These are phyloP conservation scores for Pugionium cornutum DNA, from an alignment of 345 rosid genomes.

Conservation along the genomic window DNA sequence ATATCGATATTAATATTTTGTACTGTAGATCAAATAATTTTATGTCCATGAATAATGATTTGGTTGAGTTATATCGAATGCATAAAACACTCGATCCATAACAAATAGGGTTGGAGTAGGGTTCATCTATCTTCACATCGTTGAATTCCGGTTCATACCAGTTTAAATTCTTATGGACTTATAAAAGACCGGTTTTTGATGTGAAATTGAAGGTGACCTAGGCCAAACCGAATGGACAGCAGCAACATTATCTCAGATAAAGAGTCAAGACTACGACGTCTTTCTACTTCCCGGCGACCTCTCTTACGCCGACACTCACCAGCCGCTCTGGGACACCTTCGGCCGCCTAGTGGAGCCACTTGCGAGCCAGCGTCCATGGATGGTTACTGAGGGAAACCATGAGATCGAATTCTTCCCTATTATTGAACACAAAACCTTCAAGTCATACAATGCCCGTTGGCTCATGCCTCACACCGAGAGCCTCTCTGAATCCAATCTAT, in stretches of 20 bases:
- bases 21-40: background rate
- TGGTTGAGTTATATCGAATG: background rate
- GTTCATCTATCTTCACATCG: background rate
- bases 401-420: slow-evolving; percentile 74
- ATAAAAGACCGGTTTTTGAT: background rate
- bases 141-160: slow-evolving; percentile 17
- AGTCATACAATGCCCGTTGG: slow-evolving; percentile 83
- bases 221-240: slow-evolving; percentile 91
- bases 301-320: slow-evolving; percentile 72
- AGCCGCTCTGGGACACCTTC: slow-evolving; percentile 87
- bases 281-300: slow-evolving; percentile 78
- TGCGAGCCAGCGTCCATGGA: slow-evolving; percentile 86
- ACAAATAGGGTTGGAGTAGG: background rate
- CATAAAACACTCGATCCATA: slow-evolving; percentile 1
- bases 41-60: background rate
- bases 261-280: slow-evolving; percentile 64
- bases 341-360: slow-evolving; percentile 84
- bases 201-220: slow-evolving; percentile 61
- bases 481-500: slow-evolving; percentile 69
- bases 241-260: slow-evolving; percentile 61
- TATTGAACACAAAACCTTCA: slow-evolving; percentile 61
- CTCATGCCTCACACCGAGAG: slow-evolving; percentile 78
- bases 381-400: slow-evolving; percentile 92
- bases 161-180: background rate
- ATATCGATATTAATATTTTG: no score